phyloP scores from a whole-genome alignment of 257 asterid species.

The Nicotiana sylvestris region DNA sequence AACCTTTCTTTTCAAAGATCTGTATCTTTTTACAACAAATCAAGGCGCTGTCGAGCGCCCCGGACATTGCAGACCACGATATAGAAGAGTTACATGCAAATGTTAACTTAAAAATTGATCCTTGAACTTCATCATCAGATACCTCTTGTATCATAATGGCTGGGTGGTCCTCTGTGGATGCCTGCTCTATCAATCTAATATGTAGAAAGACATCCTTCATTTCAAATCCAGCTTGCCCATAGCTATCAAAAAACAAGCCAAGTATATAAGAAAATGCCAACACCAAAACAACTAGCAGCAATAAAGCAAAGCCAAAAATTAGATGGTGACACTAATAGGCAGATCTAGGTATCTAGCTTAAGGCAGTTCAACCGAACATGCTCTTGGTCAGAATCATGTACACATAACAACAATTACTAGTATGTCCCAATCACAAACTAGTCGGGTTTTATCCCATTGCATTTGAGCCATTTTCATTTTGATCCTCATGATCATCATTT shows the following conservation, averaged over 20 bases:
- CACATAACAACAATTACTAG: neutral
- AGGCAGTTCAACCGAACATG: neutral
- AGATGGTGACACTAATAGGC: neutral
- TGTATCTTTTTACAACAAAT: conserved; percentile 82
- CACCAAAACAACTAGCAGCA: neutral
- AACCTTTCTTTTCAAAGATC: conserved; percentile 94
- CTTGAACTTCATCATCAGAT: conserved; percentile 55
- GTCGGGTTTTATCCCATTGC: neutral
- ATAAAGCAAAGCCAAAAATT: too few species aligned
- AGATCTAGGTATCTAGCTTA: neutral
- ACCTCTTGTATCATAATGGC: conserved; percentile 74
- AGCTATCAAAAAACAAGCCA: conserved; percentile 38
- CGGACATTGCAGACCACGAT: conserved; percentile 94
- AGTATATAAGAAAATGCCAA: neutral
- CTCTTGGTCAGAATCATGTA: neutral
- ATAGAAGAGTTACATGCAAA: conserved; percentile 85
- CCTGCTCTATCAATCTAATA: conserved; percentile 87
- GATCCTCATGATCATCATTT: neutral
- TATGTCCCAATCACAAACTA: neutral
- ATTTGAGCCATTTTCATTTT: conserved; percentile 1
- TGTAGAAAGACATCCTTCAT: conserved; percentile 97
- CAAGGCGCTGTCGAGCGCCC: conserved; percentile 76
- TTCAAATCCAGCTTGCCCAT: conserved; percentile 88
- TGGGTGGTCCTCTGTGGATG: conserved; percentile 68
- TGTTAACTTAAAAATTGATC: conserved; percentile 67